Base-by-base conservation (phyloP, 805 yeast species). In the Lipomyces kockii region DNA sequence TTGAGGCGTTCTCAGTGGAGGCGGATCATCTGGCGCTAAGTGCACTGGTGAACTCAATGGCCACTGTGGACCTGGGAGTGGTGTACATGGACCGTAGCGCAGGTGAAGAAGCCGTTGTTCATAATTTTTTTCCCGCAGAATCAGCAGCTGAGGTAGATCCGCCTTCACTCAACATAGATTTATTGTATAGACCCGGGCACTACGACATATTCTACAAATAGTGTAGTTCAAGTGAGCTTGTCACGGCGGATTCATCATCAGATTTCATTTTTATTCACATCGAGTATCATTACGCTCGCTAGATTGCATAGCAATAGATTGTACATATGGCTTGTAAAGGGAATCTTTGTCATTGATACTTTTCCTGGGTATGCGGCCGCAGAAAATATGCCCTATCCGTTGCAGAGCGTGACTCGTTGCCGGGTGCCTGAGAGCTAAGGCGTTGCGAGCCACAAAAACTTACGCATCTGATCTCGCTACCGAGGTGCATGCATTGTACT, bases 121-220 rank as follows among this genome's bases (percentile, higher is more conserved):
- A 71, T 55, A 4, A 55, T 32, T 67, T 71, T 32, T 55, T 27
- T 39, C 72, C 72, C 32, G 35, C 34, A 25, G 51, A 46, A 27
- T 43, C 58, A 58, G 46, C 46, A 34, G 29, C 51, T 52, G 22
- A 29, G 32, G 46, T 39, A 27, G 58, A 20, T 12, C 56, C 35
- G 12, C 58, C 32, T 20, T 14, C n/a, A 56, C 54, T 58, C 32
- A 37, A 58, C 62, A 64, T 71, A 46, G 64, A 64, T 17, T 66
- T 71, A 53, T 61, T 71, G 59, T 71, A 71, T 60, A 64, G 74
- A 60, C 74, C 74, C 32, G 74, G 74, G 9, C 74, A 71, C 58
- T 71, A 71, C 67, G 74, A 71, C 35, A 56, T 71, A 25, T 69
- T 71, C 35, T 67, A 68, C 60, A 14, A 54, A 56, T 67, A 63